These are phyloP conservation scores for Rehmannia glutinosa DNA, from an alignment of 257 asterid species.

Conservation along the genomic window DNA sequence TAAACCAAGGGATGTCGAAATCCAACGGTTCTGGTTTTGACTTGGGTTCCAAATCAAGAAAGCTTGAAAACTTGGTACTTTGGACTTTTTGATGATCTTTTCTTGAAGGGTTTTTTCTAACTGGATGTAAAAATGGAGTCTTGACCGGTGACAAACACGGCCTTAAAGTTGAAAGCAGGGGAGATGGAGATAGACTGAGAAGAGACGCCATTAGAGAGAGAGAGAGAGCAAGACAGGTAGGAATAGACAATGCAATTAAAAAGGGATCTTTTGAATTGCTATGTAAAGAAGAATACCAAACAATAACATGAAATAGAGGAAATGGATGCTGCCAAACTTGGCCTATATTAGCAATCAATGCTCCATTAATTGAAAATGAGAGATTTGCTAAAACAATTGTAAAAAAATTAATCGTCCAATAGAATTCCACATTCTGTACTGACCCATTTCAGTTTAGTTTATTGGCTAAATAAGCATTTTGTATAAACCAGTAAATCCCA, in stretches of 20 bases:
- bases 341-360: too few relatives aligned
- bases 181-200: slow-evolving; percentile 34
- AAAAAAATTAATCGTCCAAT: too few relatives aligned
- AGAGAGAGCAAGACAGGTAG: too few relatives aligned
- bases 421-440: too few relatives aligned
- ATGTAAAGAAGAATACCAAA: slow-evolving; percentile 5
- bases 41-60: slow-evolving; percentile 65
- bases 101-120: slow-evolving; percentile 6
- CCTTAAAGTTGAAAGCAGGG: slow-evolving; percentile 28
- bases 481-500: too few relatives aligned
- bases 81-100: slow-evolving; percentile 24
- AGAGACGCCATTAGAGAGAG: slow-evolving; percentile 46
- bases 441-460: too few relatives aligned
- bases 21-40: too few relatives aligned
- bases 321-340: slow-evolving; percentile 5
- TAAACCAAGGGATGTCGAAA: slow-evolving; percentile 53
- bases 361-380: background rate
- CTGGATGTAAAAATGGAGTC: slow-evolving; percentile 22
- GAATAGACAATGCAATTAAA: too few relatives aligned
- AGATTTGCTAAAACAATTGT: too few relatives aligned
- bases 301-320: background rate
- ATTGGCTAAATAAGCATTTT: too few relatives aligned
- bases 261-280: background rate
- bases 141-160: slow-evolving; percentile 20
- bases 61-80: slow-evolving; percentile 34